Evolutionary conservation across 1,139 yeast species (phyloP), one percentile per base, ranked within the genome.

Genomic region (Yarrowia galli): DNA sequence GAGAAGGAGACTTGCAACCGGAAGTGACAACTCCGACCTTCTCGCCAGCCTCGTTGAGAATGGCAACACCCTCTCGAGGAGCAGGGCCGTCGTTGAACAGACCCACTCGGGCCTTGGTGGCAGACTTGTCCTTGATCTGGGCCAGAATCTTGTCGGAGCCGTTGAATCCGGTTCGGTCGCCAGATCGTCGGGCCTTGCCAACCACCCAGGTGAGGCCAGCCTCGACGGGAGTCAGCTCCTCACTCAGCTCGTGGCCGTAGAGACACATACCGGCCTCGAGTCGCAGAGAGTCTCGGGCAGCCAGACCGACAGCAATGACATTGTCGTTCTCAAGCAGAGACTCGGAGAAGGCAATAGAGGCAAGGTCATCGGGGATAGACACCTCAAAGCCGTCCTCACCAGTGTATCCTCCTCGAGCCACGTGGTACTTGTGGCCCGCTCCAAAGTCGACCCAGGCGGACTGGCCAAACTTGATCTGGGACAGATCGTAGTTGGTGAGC

Each of bases 331-430:
- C 84, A 64, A 92, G 79, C 69, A 95, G 79, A 16, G 85, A 81
- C 71, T 84, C 80, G 69, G 96, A 87, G 73, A 95, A 86, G 3
- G 84, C 86, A 65, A 81, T 78, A 2, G 95, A 88, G 66, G 86
- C 86, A 8, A 79, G 77, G 13, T 79, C 80, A 68, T 84, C 84
- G 20, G 95, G 91, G 70, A 95, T 87, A 13, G 97, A 89, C 70
- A 95, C 85, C 71, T 95, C 99, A 78, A 95, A 93, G 1, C 99
- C 99, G 77, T 95, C 99, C 79, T 95, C 99, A 38, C 99, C 99
- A 5, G 99, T 95, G 81, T 95, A 95, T 0, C 99, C 99, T 35
- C 97, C 91, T 79, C 99, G 88, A 12, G 97, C 92, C 40, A 91
- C 84, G 75, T 92, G 97, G 69, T 90, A 76, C 68, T 75, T 72